Conservation (phyloP, 768 basidiomycete genomes). For the Mycena indigotica region DNA sequence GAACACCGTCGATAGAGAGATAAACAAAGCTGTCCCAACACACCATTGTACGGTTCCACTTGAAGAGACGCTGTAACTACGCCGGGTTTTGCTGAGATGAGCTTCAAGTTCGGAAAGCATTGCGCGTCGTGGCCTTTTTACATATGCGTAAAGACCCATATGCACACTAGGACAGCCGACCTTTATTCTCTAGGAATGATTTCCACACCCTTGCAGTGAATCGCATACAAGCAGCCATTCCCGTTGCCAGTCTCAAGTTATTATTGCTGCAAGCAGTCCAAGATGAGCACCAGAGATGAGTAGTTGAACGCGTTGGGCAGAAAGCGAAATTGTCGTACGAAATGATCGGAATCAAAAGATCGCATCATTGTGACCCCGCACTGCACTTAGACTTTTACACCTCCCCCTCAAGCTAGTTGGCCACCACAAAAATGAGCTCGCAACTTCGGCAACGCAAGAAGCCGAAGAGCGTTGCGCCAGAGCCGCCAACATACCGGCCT, state of each 20-base stretch:
- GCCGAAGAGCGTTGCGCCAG: conserved; percentile 2
- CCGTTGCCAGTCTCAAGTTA: too few species aligned
- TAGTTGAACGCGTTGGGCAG: too few species aligned
- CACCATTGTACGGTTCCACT: conserved; percentile 76
- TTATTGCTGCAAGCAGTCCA: too few species aligned
- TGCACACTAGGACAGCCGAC: too few species aligned
- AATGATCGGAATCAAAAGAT: too few species aligned
- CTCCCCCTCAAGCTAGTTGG: too few species aligned
- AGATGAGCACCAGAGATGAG: too few species aligned
- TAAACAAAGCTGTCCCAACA: too few species aligned
- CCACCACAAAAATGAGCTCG: conserved; percentile 1
- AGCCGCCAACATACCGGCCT: not conserved
- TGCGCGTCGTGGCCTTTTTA: conserved; percentile 83
- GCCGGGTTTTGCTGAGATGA: conserved; percentile 64
- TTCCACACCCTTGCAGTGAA: conserved; percentile 54
- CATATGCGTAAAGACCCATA: too few species aligned
- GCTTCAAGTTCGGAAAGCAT: conserved; percentile 69
- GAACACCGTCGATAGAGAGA: too few species aligned
- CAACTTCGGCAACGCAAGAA: conserved; percentile 20
- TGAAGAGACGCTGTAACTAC: conserved; percentile 66
- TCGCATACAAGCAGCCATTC: conserved; percentile 16
- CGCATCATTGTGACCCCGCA: too few species aligned
- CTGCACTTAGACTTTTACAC: not conserved
- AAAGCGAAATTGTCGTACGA: too few species aligned
- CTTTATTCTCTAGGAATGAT: conserved; percentile 74